A percentile compares a stretch with the other conserved stretches of the same genome.
These are phyloP conservation scores for Astragalus glycyphyllos DNA, from an alignment of 306 rosid genomes.

Conservation along the genomic window DNA sequence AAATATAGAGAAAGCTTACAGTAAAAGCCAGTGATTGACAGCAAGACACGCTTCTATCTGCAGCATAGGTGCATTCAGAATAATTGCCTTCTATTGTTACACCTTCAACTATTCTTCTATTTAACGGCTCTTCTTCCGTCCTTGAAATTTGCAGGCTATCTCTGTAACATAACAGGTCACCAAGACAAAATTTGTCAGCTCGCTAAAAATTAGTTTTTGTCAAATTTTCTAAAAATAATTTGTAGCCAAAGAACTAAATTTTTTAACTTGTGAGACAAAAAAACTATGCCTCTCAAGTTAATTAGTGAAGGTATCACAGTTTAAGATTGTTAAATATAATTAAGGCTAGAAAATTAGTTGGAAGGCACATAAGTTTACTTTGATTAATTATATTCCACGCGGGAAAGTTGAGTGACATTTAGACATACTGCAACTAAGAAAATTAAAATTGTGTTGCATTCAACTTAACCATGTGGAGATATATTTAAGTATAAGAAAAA, in stretches of 20 bases:
- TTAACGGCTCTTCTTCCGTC: slow-evolving; percentile 50
- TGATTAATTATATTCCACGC: slow-evolving; percentile 44
- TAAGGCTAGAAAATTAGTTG: slow-evolving; percentile 33
- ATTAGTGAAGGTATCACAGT: slow-evolving; percentile 23
- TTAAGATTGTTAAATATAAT: slow-evolving; percentile 17
- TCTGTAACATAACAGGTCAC: slow-evolving; percentile 56
- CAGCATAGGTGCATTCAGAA: slow-evolving; percentile 62
- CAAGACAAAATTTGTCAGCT: background rate
- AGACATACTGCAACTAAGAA: slow-evolving; percentile 16
- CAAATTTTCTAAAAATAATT: background rate
- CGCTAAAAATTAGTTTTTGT: background rate
- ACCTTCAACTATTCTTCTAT: slow-evolving; percentile 46
- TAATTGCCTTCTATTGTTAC: slow-evolving; percentile 39
- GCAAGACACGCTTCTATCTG: slow-evolving; percentile 68
- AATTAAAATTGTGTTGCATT: slow-evolving; percentile 36
- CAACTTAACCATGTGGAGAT: slow-evolving; percentile 16
- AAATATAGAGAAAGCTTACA: slow-evolving; percentile 45
- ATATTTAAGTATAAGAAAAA: background rate
- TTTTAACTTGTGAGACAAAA: background rate
- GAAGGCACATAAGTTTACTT: slow-evolving; percentile 35
- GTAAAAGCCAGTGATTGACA: slow-evolving; percentile 79
- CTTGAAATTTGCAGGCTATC: slow-evolving; percentile 73
- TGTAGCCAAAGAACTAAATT: background rate
- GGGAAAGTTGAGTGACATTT: slow-evolving; percentile 40
- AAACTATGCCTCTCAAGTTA: slow-evolving; percentile 1